Evolutionary conservation across 2,329 filamentous ascomycete genomes (phyloP), one percentile per base, ranked within the genome.

Genomic region (Pleomassaria siparia): DNA sequence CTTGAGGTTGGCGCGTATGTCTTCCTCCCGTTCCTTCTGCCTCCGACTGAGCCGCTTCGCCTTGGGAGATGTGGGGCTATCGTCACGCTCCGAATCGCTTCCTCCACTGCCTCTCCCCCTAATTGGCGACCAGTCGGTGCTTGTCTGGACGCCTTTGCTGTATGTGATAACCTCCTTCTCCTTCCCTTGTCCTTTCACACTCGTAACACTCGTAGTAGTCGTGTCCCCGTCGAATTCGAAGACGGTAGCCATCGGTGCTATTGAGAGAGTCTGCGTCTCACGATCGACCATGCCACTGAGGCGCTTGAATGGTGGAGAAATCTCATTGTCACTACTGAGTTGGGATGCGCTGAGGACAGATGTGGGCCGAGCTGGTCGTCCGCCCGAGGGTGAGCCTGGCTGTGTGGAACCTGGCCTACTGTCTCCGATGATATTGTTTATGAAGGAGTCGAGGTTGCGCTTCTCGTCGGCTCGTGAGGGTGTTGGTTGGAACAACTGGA

Each of bases 71-170:
- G 76, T 75, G 35, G 79, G 79, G 8, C 79, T 73, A 18, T 91
- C 86, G 13, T 84, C 85, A 20, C 82, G 79, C 24, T 82, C 81
- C 8, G 83, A 80, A 46, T 70, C 72, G 40, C 79, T 76, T 3
- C 77, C 79, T 42, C 79, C 77, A 1, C 79, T 73, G 25, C 79
- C 76, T 26, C 78, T 74, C 22, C 80, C 74, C 47, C 77, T 74
- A 4, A 78, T 76, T 6, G 73, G 72, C 15, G 79, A 76, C 83
- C 88, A 88, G 53, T 86, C 84, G 62, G 90, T 87, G 18, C 87
- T 84, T 13, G 94, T 96, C 72, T 99, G 95, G 18, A 97, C 91
- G 46, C 86, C 91, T 75, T 96, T 97, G 79, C 89, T 97, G 78
- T 99, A 99, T 44, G 91, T 95, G 65, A 95, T 91, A 50, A 95